Percentiles rank a stretch among this genome's conserved stretches.
Conservation (phyloP, 805 yeast genomes). For the Pichia nakasei region DNA sequence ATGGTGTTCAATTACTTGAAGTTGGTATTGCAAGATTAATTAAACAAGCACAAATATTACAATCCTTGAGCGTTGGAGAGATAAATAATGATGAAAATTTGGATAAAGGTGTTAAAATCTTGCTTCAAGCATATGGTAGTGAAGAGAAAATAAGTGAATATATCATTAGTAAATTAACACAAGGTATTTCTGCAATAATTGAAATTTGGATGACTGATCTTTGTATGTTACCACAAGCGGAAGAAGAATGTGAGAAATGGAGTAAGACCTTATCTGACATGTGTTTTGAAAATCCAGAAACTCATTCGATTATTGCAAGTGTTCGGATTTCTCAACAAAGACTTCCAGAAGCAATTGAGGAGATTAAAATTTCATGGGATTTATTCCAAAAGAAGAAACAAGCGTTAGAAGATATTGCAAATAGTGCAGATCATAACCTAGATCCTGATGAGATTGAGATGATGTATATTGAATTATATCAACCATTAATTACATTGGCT, state of each 20-base stretch:
- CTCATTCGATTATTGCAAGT: conserved; percentile 75
- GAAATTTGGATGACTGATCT: conserved; percentile 98
- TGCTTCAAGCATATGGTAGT: conserved; percentile 22
- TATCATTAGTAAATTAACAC: conserved; percentile 52
- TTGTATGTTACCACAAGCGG: conserved; percentile 91
- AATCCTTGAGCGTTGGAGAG: conserved; percentile 2
- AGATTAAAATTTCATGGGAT: conserved; percentile 64
- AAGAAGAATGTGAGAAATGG: conserved; percentile 62
- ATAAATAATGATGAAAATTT: conserved; percentile 5
- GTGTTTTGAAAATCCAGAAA: conserved; percentile 60
- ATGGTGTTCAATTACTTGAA: conserved; percentile 56
- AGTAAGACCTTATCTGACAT: conserved; percentile 56
- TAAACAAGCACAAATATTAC: conserved; percentile 22
- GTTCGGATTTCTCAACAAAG: conserved; percentile 83
- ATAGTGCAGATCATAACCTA: conserved; percentile 20
- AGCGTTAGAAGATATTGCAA: conserved; percentile 32
- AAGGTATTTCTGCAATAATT: conserved; percentile 75
- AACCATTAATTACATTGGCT: conserved; percentile 63
- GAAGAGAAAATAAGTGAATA: conserved; percentile 25
- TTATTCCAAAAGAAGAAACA: conserved; percentile 48
- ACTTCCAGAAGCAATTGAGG: conserved; percentile 60
- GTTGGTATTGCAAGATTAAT: conserved; percentile 53
- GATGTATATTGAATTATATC: conserved; percentile 59
- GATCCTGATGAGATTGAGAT: conserved; percentile 34
- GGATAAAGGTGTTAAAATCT: conserved; percentile 18